phyloP scores from a whole-genome alignment of 805 yeast genomes.

The Ogataea polymorpha region DNA sequence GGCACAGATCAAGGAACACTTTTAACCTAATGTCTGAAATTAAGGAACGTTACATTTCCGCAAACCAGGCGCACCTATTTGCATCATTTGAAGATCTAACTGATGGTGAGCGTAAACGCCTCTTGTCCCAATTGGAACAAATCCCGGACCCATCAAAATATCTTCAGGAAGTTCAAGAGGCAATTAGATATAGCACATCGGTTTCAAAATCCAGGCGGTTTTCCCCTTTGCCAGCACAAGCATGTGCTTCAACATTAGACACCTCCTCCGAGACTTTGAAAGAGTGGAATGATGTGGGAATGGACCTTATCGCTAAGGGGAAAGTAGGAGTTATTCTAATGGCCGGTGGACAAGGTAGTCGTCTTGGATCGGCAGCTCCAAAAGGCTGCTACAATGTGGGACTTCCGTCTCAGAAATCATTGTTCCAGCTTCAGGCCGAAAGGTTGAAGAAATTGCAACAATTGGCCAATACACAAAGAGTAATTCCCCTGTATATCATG shows the following conservation, averaged over 20 bases:
- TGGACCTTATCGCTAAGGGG: slow-evolving; percentile 61
- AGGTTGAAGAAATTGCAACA: slow-evolving; percentile 63
- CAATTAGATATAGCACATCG: slow-evolving; percentile 38
- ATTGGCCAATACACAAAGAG: slow-evolving; percentile 40
- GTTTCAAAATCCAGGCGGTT: slow-evolving; percentile 28
- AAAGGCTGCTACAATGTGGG: slow-evolving; percentile 92
- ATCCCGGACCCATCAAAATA: slow-evolving; percentile 42
- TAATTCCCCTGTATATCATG: slow-evolving; percentile 87
- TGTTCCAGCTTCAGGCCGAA: slow-evolving; percentile 93
- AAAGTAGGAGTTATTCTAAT: slow-evolving; percentile 86
- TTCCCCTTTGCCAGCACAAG: slow-evolving; percentile 52
- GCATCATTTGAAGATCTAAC: slow-evolving; percentile 41
- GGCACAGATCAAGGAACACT: neutral
- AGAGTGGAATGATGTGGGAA: slow-evolving; percentile 46
- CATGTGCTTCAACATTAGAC: slow-evolving; percentile 46
- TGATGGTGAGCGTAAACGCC: slow-evolving; percentile 33
- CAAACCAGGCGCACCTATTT: slow-evolving; percentile 55
- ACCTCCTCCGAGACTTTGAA: slow-evolving; percentile 30
- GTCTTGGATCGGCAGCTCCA: slow-evolving; percentile 86
- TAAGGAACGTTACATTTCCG: slow-evolving; percentile 33
- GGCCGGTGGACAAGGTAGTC: slow-evolving; percentile 99
- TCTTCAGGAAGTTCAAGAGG: slow-evolving; percentile 41
- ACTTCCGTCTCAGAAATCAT: slow-evolving; percentile 76
- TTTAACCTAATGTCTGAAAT: slow-evolving; percentile 1
- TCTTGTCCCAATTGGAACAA: slow-evolving; percentile 40